Evolutionary conservation across 345 rosid genomes (phyloP).

Genomic region (Salix viminalis): DNA sequence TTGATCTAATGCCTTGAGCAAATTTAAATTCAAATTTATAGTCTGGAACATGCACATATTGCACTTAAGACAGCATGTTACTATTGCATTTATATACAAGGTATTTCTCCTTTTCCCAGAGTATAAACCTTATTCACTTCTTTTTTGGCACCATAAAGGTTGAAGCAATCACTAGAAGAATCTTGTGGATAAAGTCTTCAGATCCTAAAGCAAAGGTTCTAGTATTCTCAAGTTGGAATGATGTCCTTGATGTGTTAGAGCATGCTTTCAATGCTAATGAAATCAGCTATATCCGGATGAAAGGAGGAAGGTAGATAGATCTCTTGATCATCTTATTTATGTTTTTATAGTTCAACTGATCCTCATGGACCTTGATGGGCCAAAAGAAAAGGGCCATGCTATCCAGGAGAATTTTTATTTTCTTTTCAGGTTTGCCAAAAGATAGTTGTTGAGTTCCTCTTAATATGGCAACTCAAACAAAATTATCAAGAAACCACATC

Average conservation of each 20-base stretch:
- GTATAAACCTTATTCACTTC: not conserved
- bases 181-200: constrained; percentile 73
- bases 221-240: constrained; percentile 97
- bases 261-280: constrained; percentile 70
- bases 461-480: not conserved
- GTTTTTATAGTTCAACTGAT: not conserved
- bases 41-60: too few relatives aligned
- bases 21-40: not conserved
- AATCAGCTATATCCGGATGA: constrained; percentile 73
- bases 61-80: not conserved
- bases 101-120: not conserved
- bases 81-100: not conserved
- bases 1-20: not conserved
- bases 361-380: not conserved
- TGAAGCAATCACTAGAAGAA: constrained; percentile 85
- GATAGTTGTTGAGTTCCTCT: not conserved
- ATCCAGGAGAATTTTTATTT: not conserved
- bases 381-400: not conserved
- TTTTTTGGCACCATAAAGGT: constrained; percentile 37
- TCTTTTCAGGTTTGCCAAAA: not conserved
- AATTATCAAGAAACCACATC: not conserved
- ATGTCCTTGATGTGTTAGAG: constrained; percentile 92
- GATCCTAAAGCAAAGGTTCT: constrained; percentile 81
- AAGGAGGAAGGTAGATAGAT: constrained; percentile 81
- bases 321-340: constrained; percentile 3